Evolutionary conservation across 2,329 filamentous ascomycete genomes (phyloP), one percentile per base, ranked within the genome.

Genomic region (Diaporthe batatas): DNA sequence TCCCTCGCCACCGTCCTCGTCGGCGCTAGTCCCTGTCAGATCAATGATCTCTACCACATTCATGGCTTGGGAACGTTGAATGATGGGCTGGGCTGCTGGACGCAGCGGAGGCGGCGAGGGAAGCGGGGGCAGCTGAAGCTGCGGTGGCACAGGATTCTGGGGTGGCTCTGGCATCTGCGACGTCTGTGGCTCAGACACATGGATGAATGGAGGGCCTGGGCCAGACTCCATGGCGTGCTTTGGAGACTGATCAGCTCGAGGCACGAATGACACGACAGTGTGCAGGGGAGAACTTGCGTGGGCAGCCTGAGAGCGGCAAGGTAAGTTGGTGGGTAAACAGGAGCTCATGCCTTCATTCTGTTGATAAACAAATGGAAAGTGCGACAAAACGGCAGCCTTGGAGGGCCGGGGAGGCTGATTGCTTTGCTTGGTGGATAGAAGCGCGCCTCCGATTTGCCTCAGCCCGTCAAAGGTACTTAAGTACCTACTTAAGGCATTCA

Each of bases 31-130:
- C 29, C 68, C 68, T 23, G 55, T 70, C 14, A 70, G 68, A 16
- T 70, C 68, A 25, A 70, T 70, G 29, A 70, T 23, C n/a, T 70
- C 68, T 5, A 12, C 32, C 4, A 44, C 47, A 6, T 49, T 57
- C 1, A 44, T 34, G 14, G 44, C 34, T n/a, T 36, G 44, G n/a
- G n/a, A 49, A 21, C 5, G 21, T 23, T 49, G 44, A 12, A 49
- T 49, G 5, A 44, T 34, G 14, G 44, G 23, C 29, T 36, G 55
- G 11, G 25, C 10, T n/a, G 23, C 32, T 39, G 2, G 54, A 12
- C 42, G 42, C 23, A 34, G 14, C 21, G 7, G 44, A n/a, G 8
- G 6, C 14, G n/a, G 44, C 44, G 44, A 47, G 18, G 36, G 42
- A 23, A 21, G 14, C 6, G 16, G 25, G 16, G 39, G 39, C 39